Base-by-base conservation (phyloP, 2,329 filamentous ascomycete genomes). In the Coniochaeta sp. region DNA sequence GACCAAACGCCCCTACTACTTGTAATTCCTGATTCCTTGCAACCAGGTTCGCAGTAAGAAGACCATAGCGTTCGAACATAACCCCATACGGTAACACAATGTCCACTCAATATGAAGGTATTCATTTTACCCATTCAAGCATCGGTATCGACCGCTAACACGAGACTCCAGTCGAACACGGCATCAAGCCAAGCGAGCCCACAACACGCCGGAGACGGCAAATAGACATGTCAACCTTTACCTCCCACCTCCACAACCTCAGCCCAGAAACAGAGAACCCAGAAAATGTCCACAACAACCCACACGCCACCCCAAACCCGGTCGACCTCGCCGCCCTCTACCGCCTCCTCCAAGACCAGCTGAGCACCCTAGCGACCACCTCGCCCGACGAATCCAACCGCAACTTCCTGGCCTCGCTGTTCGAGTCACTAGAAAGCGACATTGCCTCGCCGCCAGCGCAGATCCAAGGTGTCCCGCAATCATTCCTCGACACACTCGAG, bases 161-260 rank as follows among this genome's bases (percentile, higher is more conserved):
- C 54, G 50, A n/a, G n/a, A 24, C 59, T 59, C 6, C 64, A 88
- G 85, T 88, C 70, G 85, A 88, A 71, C 85, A 88, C 75, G 83
- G 83, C 70, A 83, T 88, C 72, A 77, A 81, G 66, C 71, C 78
- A 60, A 54, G 74, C 32, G 64, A 77, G 55, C 63, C 71, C 6
- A 69, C 72, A 26, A 70, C 74, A 57, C 73, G 75, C 61, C 74
- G 74, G 56, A 77, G 77, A 10, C 83, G 85, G 44, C 81, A 82
- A 68, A 73, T 83, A 62, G 83, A 87, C 74, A 88, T 88, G 85
- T 80, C 83, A 58, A 82, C 80, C 62, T 88, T 87, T 75, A 80
- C 75, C 66, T 79, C 81, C 59, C 80, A 84, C 69, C 81, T 86
- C 62, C 74, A 80, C 70, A 79, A 81, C 63, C 75, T 87, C 68